A percentile compares a stretch with the other conserved stretches of the same genome.
Evolutionary conservation across 139 green algal species (phyloP).

Genomic region (Zygnema cylindricum): DNA sequence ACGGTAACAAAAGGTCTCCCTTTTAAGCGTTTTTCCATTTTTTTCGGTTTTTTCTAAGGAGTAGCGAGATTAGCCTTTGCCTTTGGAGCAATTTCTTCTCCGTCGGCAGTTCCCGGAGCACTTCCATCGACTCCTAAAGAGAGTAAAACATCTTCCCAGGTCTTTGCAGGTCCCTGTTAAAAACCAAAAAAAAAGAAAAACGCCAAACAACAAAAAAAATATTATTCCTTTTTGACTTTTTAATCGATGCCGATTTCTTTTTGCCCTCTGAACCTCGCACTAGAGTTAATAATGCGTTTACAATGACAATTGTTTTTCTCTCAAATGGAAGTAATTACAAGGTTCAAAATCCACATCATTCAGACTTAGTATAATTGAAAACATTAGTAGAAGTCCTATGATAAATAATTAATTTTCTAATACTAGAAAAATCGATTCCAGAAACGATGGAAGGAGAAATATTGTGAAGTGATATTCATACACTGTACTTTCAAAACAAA

Average conservation of each 20-base stretch:
- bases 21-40: too few species aligned
- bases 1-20: too few species aligned
- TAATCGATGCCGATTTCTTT: too few species aligned
- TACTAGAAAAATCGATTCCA: too few species aligned
- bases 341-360: too few species aligned
- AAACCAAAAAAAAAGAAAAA: too few species aligned
- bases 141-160: constrained; percentile 56
- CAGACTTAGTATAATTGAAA: neutral
- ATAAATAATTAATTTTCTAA: too few species aligned
- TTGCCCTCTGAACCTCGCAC: too few species aligned
- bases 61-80: constrained; percentile 56
- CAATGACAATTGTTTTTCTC: too few species aligned
- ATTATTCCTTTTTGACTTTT: too few species aligned
- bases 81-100: constrained; percentile 59
- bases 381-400: neutral
- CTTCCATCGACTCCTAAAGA: constrained; percentile 11
- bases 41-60: constrained; percentile 6
- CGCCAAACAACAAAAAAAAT: neutral
- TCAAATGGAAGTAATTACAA: too few species aligned
- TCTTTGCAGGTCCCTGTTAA: constrained; percentile 51
- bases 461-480: neutral
- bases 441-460: neutral
- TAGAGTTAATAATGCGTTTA: too few species aligned
- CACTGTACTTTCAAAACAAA: neutral
- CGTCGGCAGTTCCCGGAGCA: constrained; percentile 13